Evolutionary conservation across 2,329 filamentous ascomycete species (phyloP).

Genomic region (Penicillium sclerotiorum): DNA sequence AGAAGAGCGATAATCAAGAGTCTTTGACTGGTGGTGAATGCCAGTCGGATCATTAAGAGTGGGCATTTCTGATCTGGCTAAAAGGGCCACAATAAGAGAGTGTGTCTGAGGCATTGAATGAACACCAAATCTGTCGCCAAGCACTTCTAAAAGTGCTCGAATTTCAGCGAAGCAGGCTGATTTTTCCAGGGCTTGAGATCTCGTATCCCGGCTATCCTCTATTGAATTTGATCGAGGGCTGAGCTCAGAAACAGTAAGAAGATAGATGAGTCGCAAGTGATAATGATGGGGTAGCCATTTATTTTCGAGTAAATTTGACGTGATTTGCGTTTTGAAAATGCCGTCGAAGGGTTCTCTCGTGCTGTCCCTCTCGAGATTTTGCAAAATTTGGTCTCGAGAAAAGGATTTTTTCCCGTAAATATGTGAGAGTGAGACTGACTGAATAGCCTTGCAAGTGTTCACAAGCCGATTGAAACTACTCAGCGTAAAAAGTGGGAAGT

Average conservation of each 20-base stretch:
- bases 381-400: background rate
- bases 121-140: background rate
- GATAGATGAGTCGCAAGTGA: background rate
- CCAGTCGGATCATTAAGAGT: background rate
- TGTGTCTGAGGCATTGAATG: background rate
- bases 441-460: background rate
- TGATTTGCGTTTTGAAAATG: background rate
- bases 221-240: background rate
- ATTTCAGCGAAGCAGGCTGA: background rate
- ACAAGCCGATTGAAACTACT: background rate
- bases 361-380: background rate
- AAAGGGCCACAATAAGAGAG: background rate
- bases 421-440: background rate
- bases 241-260: background rate
- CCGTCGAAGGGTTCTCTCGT: background rate
- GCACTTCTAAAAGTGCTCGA: background rate
- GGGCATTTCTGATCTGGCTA: background rate
- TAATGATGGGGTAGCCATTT: background rate
- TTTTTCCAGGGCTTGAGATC: background rate
- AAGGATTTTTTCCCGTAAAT: background rate
- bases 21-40: background rate
- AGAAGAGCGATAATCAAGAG: too few relatives aligned
- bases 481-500: background rate
- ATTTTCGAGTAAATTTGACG: background rate
- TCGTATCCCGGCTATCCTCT: background rate